Conservation (phyloP, 768 basidiomycete species). For the Pleurotus giganteus region DNA sequence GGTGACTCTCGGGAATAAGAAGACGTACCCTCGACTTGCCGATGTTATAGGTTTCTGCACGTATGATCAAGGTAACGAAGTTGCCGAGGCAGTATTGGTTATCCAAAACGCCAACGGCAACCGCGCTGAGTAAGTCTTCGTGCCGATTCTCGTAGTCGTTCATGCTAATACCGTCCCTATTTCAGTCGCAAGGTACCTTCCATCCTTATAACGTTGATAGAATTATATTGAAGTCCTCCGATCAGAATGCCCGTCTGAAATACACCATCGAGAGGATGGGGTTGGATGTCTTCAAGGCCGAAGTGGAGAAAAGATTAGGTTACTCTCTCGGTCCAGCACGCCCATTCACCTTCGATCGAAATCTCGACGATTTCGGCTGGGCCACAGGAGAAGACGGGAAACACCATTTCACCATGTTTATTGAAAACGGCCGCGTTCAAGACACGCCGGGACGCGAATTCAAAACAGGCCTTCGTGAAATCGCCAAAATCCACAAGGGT, state of each 20-base stretch:
- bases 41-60: slow-evolving; percentile 93
- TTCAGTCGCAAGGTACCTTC: slow-evolving; percentile 52
- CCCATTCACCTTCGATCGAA: slow-evolving; percentile 78
- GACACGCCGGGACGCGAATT: slow-evolving; percentile 88
- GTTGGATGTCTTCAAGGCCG: slow-evolving; percentile 80
- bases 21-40: slow-evolving; percentile 91
- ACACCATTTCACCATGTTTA: slow-evolving; percentile 90
- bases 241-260: slow-evolving; percentile 85
- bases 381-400: slow-evolving; percentile 82
- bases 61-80: slow-evolving; percentile 75
- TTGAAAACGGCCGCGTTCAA: slow-evolving; percentile 97
- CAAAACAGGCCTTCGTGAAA: slow-evolving; percentile 90
- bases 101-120: slow-evolving; percentile 96
- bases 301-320: slow-evolving; percentile 87
- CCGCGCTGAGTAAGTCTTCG: slow-evolving; percentile 73
- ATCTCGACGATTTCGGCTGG: slow-evolving; percentile 97
- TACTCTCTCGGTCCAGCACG: slow-evolving; percentile 72
- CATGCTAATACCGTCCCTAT: slow-evolving; percentile 9
- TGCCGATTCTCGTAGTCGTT: background rate
- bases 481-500: slow-evolving; percentile 94
- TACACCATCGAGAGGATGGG: slow-evolving; percentile 98
- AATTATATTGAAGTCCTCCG: slow-evolving; percentile 13
- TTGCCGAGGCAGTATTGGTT: slow-evolving; percentile 92
- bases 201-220: background rate
- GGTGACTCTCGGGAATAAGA: slow-evolving; percentile 98